Percentiles rank a stretch among this genome's conserved stretches.
Conservation (phyloP, 768 basidiomycete species). For the Myochromella boudieri region DNA sequence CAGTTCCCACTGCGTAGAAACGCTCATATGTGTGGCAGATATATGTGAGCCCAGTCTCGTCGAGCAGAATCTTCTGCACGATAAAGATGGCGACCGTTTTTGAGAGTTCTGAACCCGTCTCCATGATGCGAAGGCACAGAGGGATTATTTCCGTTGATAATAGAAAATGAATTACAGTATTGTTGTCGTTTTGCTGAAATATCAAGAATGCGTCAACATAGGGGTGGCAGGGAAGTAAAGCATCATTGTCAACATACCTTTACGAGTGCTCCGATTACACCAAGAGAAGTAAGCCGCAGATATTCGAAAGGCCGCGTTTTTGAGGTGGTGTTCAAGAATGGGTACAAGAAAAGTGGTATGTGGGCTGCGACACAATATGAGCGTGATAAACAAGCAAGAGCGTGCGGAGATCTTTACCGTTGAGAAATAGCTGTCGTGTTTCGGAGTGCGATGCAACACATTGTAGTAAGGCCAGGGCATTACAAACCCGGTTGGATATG, state of each 20-base stretch:
- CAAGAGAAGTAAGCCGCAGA: conserved; percentile 97
- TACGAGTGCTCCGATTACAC: conserved; percentile 97
- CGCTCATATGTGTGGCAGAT: conserved; percentile 99
- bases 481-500: conserved; percentile 98
- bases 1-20: conserved; percentile 98
- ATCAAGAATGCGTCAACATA: not conserved
- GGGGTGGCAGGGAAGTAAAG: not conserved
- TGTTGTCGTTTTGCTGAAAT: conserved; percentile 96
- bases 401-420: conserved; percentile 51
- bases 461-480: conserved; percentile 94
- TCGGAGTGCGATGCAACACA: conserved; percentile 98
- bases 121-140: conserved; percentile 98
- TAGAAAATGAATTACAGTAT: conserved; percentile 97
- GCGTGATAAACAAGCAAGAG: conserved; percentile 32
- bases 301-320: conserved; percentile 99
- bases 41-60: conserved; percentile 96
- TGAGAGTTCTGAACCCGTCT: conserved; percentile 96
- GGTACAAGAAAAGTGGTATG: conserved; percentile 97
- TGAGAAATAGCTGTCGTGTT: conserved; percentile 92
- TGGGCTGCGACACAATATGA: conserved; percentile 75
- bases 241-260: conserved; percentile 56
- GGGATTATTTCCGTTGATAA: conserved; percentile 99
- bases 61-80: conserved; percentile 95
- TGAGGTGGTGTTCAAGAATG: conserved; percentile 97
- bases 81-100: conserved; percentile 99